Conservation (phyloP, 176 grass and related monocot species). For the Oryza brachyantha region DNA sequence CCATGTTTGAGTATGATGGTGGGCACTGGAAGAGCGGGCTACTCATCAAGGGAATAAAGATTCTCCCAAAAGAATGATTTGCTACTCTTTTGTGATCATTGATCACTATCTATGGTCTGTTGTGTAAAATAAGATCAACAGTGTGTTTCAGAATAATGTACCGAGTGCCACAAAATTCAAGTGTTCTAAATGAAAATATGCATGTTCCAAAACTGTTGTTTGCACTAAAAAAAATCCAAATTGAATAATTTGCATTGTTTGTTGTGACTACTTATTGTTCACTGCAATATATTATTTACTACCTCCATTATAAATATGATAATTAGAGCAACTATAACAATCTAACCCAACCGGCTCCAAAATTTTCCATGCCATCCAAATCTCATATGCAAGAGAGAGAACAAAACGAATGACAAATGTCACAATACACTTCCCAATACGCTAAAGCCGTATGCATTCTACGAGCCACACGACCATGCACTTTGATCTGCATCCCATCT, state of each 20-base stretch:
- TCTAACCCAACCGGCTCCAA: too few relatives aligned
- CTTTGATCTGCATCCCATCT: too few relatives aligned
- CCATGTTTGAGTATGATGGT: constrained; percentile 39
- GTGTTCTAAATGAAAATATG: neutral
- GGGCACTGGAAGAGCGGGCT: constrained; percentile 51
- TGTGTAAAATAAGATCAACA: neutral
- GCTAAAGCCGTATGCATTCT: too few relatives aligned
- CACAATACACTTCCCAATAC: too few relatives aligned
- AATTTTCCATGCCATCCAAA: too few relatives aligned
- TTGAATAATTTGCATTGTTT: neutral
- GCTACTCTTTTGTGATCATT: neutral
- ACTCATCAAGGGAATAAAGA: constrained; percentile 45
- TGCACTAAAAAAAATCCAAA: neutral
- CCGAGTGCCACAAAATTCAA: neutral
- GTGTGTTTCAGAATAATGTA: neutral
- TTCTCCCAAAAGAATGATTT: constrained; percentile 36
- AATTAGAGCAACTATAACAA: too few relatives aligned
- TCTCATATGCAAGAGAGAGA: too few relatives aligned
- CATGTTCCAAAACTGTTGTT: neutral
- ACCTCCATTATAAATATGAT: too few relatives aligned
- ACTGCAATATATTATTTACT: neutral
- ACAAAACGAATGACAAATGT: too few relatives aligned
- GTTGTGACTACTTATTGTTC: neutral
- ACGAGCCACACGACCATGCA: too few relatives aligned
- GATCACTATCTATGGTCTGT: neutral